Conservation (phyloP, 1,284 basidiomycete genomes). For the Fomitopsis betulina region DNA sequence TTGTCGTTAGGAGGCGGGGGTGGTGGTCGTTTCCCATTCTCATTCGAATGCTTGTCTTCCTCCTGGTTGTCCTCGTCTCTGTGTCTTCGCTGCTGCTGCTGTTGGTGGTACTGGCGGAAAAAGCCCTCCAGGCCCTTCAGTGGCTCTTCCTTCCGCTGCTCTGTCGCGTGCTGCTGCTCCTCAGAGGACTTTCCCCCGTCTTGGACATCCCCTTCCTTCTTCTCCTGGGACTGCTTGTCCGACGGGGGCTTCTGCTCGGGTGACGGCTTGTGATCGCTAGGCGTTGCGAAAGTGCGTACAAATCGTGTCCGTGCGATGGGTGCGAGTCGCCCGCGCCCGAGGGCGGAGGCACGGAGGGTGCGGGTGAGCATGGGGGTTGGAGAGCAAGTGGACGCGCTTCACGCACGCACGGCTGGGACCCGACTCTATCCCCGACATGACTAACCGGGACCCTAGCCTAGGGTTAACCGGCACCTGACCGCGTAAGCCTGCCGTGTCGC, state of each 20-base stretch:
- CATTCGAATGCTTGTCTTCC: conserved; percentile 14
- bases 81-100: conserved; percentile 33
- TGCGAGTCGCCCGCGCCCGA: conserved; percentile 30
- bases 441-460: conserved; percentile 19
- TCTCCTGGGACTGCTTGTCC: conserved; percentile 26
- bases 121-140: conserved; percentile 71
- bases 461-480: conserved; percentile 13
- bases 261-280: conserved; percentile 30
- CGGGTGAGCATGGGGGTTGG: conserved; percentile 36
- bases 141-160: conserved; percentile 25
- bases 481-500: not conserved
- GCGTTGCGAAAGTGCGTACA: conserved; percentile 38
- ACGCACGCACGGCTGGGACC: conserved; percentile 4
- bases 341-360: conserved; percentile 35
- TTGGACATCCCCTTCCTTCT: conserved; percentile 23
- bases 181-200: conserved; percentile 38
- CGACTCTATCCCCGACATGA: conserved; percentile 12
- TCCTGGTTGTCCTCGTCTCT: conserved; percentile 19
- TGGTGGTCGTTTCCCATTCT: conserved; percentile 18
- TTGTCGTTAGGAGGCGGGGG: conserved; percentile 44
- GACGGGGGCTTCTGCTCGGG: conserved; percentile 25
- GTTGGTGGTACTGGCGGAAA: conserved; percentile 69
- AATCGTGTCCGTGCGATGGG: conserved; percentile 27
- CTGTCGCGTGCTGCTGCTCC: conserved; percentile 24
- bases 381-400: conserved; percentile 10